Evolutionary conservation across 768 basidiomycete genomes (phyloP), one percentile per base, ranked within the genome.

Genomic region (Lactarius deliciosus): DNA sequence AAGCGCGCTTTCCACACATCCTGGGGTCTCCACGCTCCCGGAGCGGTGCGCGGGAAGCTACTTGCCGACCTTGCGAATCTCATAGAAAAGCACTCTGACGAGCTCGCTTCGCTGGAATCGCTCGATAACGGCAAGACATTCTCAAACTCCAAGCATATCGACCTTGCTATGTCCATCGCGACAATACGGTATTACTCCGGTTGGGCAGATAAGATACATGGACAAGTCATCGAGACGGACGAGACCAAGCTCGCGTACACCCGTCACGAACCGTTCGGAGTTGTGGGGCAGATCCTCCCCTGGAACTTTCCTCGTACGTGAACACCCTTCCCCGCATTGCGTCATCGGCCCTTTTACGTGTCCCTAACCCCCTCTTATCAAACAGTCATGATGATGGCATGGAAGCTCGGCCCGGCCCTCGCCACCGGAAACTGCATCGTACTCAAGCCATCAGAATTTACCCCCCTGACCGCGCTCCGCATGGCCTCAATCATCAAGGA

Each of bases 131-230:
- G 85, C 54, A 88, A 89, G 76, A 81, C 83, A 2, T 87, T 80
- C 72, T 40, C 61, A 11, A 79, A 76, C 74, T 80, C 86, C 15
- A 83, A 79, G 65, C 75, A 72, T 20, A 75, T 72, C 0, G 91
- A 91, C 69, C 74, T 90, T 2, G 71, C 73, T 0, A 76, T 76
- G 61, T 75, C 83, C 0, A 80, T 87, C 64, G 78, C 75, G 25
- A 79, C 79, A 34, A 75, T 94, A 70, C 81, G 85, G 40, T 96
- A 96, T 78, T 98, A 90, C 72, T 91, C 87, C 50, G 95, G 94
- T 20, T 92, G 91, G 87, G 91, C 93, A 25, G 94, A 95, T 79
- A 96, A 96, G 79, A 77, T 90, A 61, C 79, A 82, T 5, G 92
- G 91, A 6, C 84, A 91, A 75, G 86, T 85, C 9, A 86, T 93